Base-by-base conservation (phyloP, 2,329 filamentous ascomycete genomes). In the Alternaria arbusti region DNA sequence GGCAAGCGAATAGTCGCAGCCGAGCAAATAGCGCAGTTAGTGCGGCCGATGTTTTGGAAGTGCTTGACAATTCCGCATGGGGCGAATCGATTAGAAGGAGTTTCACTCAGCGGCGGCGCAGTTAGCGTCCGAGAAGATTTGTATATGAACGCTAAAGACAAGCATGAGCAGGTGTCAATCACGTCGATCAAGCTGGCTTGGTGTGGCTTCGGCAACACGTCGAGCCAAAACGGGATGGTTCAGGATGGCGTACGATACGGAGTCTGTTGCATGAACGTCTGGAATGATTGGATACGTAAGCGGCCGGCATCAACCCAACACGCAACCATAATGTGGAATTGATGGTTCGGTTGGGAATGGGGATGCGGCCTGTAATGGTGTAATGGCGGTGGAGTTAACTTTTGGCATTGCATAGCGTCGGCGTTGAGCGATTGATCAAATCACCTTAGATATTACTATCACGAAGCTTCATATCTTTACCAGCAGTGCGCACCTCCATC, bases 21-120 rank as follows among this genome's bases (percentile, higher is more conserved):
- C 83, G 90, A 46, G 87, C 89, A 23, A 88, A 87, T 58, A 94
- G 91, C 78, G 85, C 86, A 6, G 90, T 94, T 61, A 93, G 89
- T 74, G 89, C 90, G 54, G 87, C 90, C 51, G 91, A 94, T 73
- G 91, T 96, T 70, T 88, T 94, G 78, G 89, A 94, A 70, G 91
- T 96, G 76, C 86, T 98, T 58, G 93, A 96, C 74, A 92, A 95
- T 74, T 96, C 93, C 17, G 90, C 92, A 15, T 98, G 95, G 95
- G 92, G 95, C 55, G 93, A 97, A 81, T 97, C 92, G 83, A 94
- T 97, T 68, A 86, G 94, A 67, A 87, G 93, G 66, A 97, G 93
- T 82, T 93, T 96, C 71, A 97, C 94, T 57, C 86, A 84, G 73
- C 85, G 84, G 72, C 83, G 87, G 54, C 70, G 74, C 23, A 69